Conservation (phyloP, 2,329 filamentous ascomycete genomes). For the Cryphonectria carpinicola region DNA sequence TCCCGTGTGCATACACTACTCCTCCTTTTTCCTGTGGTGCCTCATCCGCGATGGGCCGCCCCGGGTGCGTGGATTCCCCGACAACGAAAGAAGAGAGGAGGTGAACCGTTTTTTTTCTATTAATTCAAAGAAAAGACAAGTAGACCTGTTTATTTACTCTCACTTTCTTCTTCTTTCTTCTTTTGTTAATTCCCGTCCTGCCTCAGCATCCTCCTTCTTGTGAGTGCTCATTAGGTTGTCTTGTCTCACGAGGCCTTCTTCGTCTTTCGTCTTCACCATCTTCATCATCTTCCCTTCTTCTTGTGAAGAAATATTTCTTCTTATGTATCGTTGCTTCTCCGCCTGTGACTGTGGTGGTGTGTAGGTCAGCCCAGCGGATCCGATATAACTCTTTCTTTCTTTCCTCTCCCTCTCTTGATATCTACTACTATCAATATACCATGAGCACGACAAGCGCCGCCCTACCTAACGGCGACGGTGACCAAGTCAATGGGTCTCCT, state of each 20-base stretch:
- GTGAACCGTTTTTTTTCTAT: neutral
- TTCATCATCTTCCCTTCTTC: neutral
- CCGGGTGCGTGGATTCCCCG: neutral
- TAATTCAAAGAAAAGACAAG: neutral
- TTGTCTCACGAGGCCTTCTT: neutral
- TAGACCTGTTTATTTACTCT: neutral
- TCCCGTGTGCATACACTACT: neutral
- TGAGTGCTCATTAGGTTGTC: neutral
- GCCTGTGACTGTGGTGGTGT: neutral
- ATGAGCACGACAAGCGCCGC: neutral
- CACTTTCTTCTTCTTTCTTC: neutral
- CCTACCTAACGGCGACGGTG: slow-evolving; percentile 3
- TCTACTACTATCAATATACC: neutral
- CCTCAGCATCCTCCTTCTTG: no score
- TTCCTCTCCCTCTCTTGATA: neutral
- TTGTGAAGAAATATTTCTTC: neutral
- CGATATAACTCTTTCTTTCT: neutral
- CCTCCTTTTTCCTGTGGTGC: neutral
- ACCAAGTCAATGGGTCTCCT: neutral
- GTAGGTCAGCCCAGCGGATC: neutral
- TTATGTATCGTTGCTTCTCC: neutral
- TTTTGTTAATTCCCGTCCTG: neutral
- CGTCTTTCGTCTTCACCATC: neutral
- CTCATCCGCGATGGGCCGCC: slow-evolving; percentile 14
- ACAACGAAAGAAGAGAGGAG: neutral